Conservation (phyloP, 495 filamentous ascomycete species). For the Neurospora sp. region DNA sequence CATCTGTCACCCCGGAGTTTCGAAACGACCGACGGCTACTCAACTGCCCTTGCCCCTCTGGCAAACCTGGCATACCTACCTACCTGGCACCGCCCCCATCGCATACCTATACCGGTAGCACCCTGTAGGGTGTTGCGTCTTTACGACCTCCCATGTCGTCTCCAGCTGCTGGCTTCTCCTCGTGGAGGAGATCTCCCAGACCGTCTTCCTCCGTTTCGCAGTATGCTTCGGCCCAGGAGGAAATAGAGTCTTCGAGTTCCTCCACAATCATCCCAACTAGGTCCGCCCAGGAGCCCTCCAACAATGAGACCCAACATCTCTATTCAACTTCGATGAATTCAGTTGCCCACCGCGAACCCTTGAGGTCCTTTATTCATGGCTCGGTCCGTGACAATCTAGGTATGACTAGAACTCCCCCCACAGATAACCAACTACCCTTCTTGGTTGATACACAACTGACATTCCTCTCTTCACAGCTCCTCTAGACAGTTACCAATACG, state of each 20-base stretch:
- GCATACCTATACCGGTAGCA: neutral
- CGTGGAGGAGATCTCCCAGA: conserved; percentile 25
- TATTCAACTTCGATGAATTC: conserved; percentile 30
- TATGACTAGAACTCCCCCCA: conserved; percentile 27
- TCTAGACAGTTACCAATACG: conserved; percentile 59
- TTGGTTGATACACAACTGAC: neutral
- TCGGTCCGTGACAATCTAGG: conserved; percentile 55
- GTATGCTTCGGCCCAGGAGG: conserved; percentile 15
- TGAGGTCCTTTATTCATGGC: conserved; percentile 70
- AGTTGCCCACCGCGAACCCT: conserved; percentile 50
- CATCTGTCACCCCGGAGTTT: neutral
- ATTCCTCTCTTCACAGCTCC: conserved; percentile 19
- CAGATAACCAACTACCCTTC: neutral
- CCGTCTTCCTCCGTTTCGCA: conserved; percentile 27
- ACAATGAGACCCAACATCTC: conserved; percentile 21
- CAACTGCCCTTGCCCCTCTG: neutral
- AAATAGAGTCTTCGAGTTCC: conserved; percentile 7
- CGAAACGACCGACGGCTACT: neutral
- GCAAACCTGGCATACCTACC: neutral
- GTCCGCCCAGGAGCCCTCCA: neutral
- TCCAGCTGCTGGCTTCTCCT: conserved; percentile 22
- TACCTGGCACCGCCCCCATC: neutral
- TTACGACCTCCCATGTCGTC: conserved; percentile 18
- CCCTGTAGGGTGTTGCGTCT: neutral
- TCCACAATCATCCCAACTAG: conserved; percentile 9